A percentile compares a stretch with the other conserved stretches of the same genome.
Evolutionary conservation across 2,329 filamentous ascomycete genomes (phyloP).

Genomic region (Dryadomyces quercivorus): DNA sequence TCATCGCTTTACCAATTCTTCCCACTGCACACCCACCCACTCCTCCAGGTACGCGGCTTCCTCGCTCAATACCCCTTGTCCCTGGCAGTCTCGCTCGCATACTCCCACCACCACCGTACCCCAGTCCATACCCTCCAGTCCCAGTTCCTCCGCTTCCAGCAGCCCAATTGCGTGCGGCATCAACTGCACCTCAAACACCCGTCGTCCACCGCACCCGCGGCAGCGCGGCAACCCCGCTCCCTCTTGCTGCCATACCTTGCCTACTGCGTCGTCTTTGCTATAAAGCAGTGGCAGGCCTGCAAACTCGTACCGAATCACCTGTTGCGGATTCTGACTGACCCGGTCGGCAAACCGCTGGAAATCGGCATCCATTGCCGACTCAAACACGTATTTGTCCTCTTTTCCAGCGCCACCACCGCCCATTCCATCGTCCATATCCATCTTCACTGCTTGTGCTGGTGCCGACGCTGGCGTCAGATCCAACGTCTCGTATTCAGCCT

Average conservation of each 20-base stretch:
- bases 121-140: constrained; percentile 91
- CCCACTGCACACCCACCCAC: constrained; percentile 98
- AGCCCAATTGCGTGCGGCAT: constrained; percentile 83
- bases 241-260: constrained; percentile 28
- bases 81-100: constrained; percentile 67
- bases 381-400: constrained; percentile 61
- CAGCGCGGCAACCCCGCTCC: constrained; percentile 56
- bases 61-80: constrained; percentile 42
- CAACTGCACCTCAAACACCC: constrained; percentile 86
- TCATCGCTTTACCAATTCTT: constrained; percentile 43
- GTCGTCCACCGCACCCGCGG: constrained; percentile 56
- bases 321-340: constrained; percentile 68
- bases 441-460: constrained; percentile 27
- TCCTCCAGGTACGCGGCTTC: constrained; percentile 77
- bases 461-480: constrained; percentile 43
- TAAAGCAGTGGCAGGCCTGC: constrained; percentile 66
- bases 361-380: constrained; percentile 60
- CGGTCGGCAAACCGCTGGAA: constrained; percentile 75
- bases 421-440: constrained; percentile 22
- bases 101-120: constrained; percentile 82
- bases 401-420: constrained; percentile 18
- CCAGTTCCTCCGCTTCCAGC: constrained; percentile 65
- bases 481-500: constrained; percentile 86
- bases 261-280: constrained; percentile 62
- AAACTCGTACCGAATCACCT: constrained; percentile 73